phyloP scores from a whole-genome alignment of 2,329 filamentous ascomycete genomes.

The Tolypocladium tundrense region DNA sequence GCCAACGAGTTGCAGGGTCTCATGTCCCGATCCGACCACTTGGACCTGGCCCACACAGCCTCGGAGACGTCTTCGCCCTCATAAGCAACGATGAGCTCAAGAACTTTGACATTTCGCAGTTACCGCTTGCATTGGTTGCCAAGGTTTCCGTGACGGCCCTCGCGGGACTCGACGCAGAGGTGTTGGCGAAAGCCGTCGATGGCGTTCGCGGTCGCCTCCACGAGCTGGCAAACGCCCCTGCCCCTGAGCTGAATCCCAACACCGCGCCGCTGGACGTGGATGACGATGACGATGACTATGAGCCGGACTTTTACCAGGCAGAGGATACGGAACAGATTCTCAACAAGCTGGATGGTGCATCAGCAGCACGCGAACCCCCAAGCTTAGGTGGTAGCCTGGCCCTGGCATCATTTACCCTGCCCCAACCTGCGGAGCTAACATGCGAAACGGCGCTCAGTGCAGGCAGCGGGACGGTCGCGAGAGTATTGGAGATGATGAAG shows the following conservation, averaged over 20 bases:
- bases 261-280: slow-evolving; percentile 55
- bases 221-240: slow-evolving; percentile 32
- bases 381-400: slow-evolving; percentile 36
- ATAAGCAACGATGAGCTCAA: slow-evolving; percentile 62
- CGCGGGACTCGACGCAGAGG: slow-evolving; percentile 55
- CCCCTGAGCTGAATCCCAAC: slow-evolving; percentile 42
- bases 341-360: slow-evolving; percentile 64
- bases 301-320: slow-evolving; percentile 71
- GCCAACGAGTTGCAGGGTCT: slow-evolving; percentile 52
- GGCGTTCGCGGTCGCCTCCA: slow-evolving; percentile 42
- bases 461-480: slow-evolving; percentile 61
- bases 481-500: slow-evolving; percentile 70
- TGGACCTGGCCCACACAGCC: slow-evolving; percentile 63
- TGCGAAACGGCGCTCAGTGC: slow-evolving; percentile 62
- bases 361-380: slow-evolving; percentile 32
- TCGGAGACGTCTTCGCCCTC: slow-evolving; percentile 79
- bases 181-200: slow-evolving; percentile 64
- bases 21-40: slow-evolving; percentile 56
- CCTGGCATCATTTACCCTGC: slow-evolving; percentile 71
- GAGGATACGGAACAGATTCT: slow-evolving; percentile 70
- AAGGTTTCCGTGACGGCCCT: slow-evolving; percentile 76
- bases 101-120: slow-evolving; percentile 70
- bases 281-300: slow-evolving; percentile 81
- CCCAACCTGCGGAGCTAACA: slow-evolving; percentile 64
- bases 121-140: slow-evolving; percentile 66